phyloP scores from a whole-genome alignment of 768 basidiomycete genomes.

The Lyophyllum shimeji region DNA sequence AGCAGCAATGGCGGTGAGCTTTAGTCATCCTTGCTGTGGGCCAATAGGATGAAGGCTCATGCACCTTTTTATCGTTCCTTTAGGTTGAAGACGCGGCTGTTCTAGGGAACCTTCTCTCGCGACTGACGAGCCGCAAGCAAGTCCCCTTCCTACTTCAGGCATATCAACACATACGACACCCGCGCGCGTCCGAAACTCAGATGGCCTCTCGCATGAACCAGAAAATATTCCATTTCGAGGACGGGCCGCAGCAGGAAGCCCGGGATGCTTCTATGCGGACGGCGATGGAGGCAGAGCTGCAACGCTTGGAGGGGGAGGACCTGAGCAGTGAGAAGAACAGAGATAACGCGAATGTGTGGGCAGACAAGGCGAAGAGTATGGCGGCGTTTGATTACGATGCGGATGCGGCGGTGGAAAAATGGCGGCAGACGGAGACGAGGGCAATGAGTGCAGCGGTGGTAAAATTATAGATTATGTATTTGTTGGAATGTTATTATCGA shows the following conservation, averaged over 20 bases:
- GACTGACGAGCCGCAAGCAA: conserved; percentile 40
- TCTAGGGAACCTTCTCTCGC: conserved; percentile 51
- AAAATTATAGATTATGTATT: conserved; percentile 3
- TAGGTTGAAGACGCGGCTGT: conserved; percentile 54
- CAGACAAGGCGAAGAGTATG: conserved; percentile 47
- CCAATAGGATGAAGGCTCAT: background rate
- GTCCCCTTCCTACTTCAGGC: conserved; percentile 42
- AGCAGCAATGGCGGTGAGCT: conserved; percentile 49
- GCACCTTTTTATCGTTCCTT: conserved; percentile 6
- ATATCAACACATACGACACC: conserved; percentile 52
- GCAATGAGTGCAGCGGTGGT: background rate
- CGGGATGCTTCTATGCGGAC: conserved; percentile 52
- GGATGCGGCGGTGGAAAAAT: conserved; percentile 48
- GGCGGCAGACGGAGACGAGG: conserved; percentile 31
- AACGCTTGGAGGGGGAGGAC: background rate
- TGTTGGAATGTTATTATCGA: background rate
- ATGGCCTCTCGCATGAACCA: conserved; percentile 49
- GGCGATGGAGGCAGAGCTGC: conserved; percentile 44
- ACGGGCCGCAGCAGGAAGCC: conserved; percentile 53
- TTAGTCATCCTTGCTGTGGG: background rate
- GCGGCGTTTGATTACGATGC: conserved; percentile 56
- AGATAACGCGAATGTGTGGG: conserved; percentile 53
- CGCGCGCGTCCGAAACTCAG: conserved; percentile 51
- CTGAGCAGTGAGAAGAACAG: conserved; percentile 3
- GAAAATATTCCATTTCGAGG: conserved; percentile 53